Evolutionary conservation across 495 filamentous ascomycete genomes (phyloP).

Genomic region (Articulospora tetracladia): DNA sequence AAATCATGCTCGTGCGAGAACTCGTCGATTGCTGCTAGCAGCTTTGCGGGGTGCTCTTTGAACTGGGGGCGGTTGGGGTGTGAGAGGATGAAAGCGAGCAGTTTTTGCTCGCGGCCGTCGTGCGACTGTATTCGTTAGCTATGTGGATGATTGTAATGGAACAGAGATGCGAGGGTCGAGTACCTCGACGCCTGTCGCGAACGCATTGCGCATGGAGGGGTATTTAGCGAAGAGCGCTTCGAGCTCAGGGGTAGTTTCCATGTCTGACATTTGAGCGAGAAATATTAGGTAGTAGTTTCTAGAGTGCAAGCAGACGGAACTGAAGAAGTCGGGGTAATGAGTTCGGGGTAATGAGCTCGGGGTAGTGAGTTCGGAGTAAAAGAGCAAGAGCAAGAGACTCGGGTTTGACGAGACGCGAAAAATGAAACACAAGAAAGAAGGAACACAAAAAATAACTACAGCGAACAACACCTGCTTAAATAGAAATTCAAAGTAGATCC

Average conservation of each 20-base stretch:
- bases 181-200: conserved; percentile 9
- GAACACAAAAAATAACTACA: no score
- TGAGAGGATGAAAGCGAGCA: conserved; percentile 63
- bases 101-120: conserved; percentile 64
- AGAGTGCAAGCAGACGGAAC: no score
- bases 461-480: no score
- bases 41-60: conserved; percentile 54
- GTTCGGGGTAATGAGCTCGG: no score
- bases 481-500: no score
- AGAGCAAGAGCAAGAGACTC: no score
- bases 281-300: no score
- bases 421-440: no score
- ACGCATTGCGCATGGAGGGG: background rate
- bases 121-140: conserved; percentile 41
- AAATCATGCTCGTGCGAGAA: conserved; percentile 59
- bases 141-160: background rate
- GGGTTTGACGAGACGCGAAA: no score
- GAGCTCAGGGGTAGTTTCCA: background rate
- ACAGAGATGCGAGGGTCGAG: background rate
- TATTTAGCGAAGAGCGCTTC: conserved; percentile 2
- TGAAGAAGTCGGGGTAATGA: no score
- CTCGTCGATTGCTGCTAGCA: conserved; percentile 68
- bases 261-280: no score
- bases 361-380: no score
- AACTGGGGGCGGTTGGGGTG: conserved; percentile 48